Conservation (phyloP, 768 basidiomycete genomes). For the Tylopilus balloui region DNA sequence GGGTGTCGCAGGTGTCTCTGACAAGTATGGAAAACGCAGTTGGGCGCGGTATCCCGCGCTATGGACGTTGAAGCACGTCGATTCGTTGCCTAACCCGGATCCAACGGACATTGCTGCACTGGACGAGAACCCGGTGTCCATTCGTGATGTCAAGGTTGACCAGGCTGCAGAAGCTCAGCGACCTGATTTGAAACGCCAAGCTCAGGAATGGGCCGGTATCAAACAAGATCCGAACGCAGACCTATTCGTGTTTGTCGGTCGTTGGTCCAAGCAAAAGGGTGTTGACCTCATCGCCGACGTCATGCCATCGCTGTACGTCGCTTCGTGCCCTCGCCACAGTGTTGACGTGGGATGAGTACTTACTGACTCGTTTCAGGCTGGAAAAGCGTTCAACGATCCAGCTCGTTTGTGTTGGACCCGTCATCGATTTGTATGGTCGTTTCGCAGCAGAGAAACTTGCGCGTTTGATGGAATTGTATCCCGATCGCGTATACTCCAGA, state of each 20-base stretch:
- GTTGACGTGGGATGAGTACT: neutral
- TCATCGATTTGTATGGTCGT: constrained; percentile 92
- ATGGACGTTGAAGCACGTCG: constrained; percentile 94
- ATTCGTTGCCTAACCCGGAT: constrained; percentile 92
- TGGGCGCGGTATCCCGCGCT: constrained; percentile 96
- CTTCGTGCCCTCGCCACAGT: too few species aligned
- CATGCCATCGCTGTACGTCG: constrained; percentile 77
- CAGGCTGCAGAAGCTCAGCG: constrained; percentile 81
- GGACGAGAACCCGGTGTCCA: constrained; percentile 68
- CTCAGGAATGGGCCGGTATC: constrained; percentile 94
- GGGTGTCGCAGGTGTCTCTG: constrained; percentile 94
- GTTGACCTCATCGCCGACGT: constrained; percentile 97
- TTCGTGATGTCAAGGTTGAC: constrained; percentile 75
- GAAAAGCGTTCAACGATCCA: constrained; percentile 86
- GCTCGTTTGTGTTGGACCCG: constrained; percentile 85
- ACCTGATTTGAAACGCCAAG: constrained; percentile 86
- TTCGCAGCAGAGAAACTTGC: constrained; percentile 94
- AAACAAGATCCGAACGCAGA: constrained; percentile 87
- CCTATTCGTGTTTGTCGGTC: constrained; percentile 93
- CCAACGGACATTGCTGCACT: constrained; percentile 92
- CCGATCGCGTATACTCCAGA: constrained; percentile 91
- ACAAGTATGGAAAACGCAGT: constrained; percentile 95
- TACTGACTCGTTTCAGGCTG: constrained; percentile 42
- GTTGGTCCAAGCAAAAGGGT: constrained; percentile 98
- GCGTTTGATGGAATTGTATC: constrained; percentile 91